phyloP scores from a whole-genome alignment of 2,329 filamentous ascomycete genomes.

The Colletotrichum lindemuthianum region DNA sequence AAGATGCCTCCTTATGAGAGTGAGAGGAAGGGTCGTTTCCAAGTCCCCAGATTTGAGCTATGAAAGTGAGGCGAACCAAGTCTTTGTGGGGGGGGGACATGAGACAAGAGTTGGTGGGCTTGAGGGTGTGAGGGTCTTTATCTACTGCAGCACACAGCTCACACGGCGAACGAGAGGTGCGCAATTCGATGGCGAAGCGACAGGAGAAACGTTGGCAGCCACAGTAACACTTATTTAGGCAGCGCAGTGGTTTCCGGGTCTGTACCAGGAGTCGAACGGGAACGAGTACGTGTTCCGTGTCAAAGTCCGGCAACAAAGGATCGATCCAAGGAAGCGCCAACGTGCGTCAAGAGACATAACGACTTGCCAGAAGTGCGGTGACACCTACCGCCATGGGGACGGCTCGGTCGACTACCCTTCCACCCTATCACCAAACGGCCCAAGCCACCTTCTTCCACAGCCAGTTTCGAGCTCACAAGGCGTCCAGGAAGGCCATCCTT shows the following conservation, averaged over 20 bases:
- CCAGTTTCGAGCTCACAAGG: constrained; percentile 8
- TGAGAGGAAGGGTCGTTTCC: background rate
- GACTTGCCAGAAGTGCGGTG: constrained; percentile 8
- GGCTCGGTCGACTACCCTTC: background rate
- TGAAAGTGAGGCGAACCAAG: constrained; percentile 32
- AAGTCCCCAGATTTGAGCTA: constrained; percentile 5
- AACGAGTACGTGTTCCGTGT: background rate
- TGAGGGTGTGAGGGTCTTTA: constrained; percentile 30
- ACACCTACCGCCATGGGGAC: constrained; percentile 19
- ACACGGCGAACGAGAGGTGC: background rate
- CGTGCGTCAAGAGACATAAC: background rate
- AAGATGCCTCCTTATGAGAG: background rate
- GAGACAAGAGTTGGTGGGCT: constrained; percentile 21
- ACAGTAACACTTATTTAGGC: constrained; percentile 16
- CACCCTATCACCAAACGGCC: constrained; percentile 20
- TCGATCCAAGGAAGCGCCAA: background rate
- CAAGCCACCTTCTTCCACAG: constrained; percentile 25
- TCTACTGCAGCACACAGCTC: constrained; percentile 2
- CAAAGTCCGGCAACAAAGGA: background rate
- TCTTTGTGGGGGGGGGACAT: constrained; percentile 15
- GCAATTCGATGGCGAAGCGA: background rate
- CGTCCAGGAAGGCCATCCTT: constrained; percentile 25
- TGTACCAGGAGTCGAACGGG: background rate
- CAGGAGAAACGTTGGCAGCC: constrained; percentile 4
- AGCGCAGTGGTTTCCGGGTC: background rate